Conservation (phyloP, 805 yeast genomes). For the Ogataea trehalophila region DNA sequence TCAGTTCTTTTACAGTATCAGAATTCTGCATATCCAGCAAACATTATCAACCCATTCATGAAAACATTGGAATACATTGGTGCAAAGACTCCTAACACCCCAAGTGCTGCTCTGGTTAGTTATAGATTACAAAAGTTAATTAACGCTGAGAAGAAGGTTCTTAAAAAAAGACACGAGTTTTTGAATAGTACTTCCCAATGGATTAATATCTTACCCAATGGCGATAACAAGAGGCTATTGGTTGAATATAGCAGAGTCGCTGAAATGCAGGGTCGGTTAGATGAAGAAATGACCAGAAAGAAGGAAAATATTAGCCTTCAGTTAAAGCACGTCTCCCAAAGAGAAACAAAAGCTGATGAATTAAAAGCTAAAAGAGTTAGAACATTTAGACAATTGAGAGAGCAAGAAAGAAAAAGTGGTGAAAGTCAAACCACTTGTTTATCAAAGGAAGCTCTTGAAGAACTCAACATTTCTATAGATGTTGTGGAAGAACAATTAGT, state of each 20-base stretch:
- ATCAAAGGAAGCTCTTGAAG: constrained; percentile 48
- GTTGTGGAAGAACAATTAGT: constrained; percentile 48
- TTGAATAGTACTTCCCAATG: constrained; percentile 38
- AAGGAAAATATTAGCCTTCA: constrained; percentile 40
- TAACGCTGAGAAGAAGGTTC: constrained; percentile 34
- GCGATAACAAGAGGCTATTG: constrained; percentile 35
- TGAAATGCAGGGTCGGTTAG: constrained; percentile 32
- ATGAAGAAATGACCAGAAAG: constrained; percentile 36
- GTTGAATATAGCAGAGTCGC: constrained; percentile 37
- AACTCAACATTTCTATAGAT: constrained; percentile 43
- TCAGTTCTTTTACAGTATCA: constrained; percentile 19
- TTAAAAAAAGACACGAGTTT: constrained; percentile 34
- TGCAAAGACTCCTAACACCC: constrained; percentile 22
- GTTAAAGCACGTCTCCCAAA: constrained; percentile 40
- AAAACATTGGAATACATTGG: constrained; percentile 23
- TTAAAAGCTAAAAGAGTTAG: constrained; percentile 34
- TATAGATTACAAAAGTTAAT: constrained; percentile 33
- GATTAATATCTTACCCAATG: constrained; percentile 36
- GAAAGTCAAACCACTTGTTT: constrained; percentile 40
- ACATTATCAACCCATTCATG: constrained; percentile 18
- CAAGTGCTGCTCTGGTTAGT: constrained; percentile 29
- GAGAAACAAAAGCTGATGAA: constrained; percentile 45
- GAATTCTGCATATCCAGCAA: constrained; percentile 13
- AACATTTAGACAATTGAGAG: constrained; percentile 35
- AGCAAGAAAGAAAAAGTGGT: constrained; percentile 42